Conservation (phyloP, 495 filamentous ascomycete species). For the Xylaria intraflava region DNA sequence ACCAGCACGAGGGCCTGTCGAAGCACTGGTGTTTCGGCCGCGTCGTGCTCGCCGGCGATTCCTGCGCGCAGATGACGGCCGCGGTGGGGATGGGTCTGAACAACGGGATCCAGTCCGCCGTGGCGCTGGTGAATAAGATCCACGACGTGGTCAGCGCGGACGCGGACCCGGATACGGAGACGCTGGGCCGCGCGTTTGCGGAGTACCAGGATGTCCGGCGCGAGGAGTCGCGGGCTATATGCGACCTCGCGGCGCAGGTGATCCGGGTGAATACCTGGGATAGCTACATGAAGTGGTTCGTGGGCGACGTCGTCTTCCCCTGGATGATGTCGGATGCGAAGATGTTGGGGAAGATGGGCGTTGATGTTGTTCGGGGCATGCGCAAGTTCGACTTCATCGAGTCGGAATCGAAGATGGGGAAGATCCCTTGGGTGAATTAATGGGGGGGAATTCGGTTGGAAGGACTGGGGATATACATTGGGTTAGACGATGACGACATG, state of each 20-base stretch:
- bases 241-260: not conserved
- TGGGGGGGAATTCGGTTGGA: not conserved
- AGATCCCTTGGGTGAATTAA: not conserved
- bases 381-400: slow-evolving; percentile 5
- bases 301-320: slow-evolving; percentile 1
- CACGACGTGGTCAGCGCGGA: not conserved
- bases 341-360: not conserved
- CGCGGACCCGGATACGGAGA: not conserved
- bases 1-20: slow-evolving; percentile 37
- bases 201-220: slow-evolving; percentile 11
- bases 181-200: slow-evolving; percentile 8
- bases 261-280: slow-evolving; percentile 12
- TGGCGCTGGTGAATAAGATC: slow-evolving; percentile 36
- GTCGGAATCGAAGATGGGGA: slow-evolving; percentile 1
- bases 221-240: not conserved
- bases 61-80: slow-evolving; percentile 41
- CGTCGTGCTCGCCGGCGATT: slow-evolving; percentile 47
- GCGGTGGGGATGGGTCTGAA: slow-evolving; percentile 29
- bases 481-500: too few species aligned
- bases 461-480: too few species aligned
- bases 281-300: not conserved
- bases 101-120: slow-evolving; percentile 36
- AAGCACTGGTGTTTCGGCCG: slow-evolving; percentile 38
- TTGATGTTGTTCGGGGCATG: not conserved
- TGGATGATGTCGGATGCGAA: not conserved